Percentiles rank a stretch among this genome's conserved stretches.
These are phyloP conservation scores for Calendula officinalis DNA, from an alignment of 129 eudicot species.

Conservation along the genomic window DNA sequence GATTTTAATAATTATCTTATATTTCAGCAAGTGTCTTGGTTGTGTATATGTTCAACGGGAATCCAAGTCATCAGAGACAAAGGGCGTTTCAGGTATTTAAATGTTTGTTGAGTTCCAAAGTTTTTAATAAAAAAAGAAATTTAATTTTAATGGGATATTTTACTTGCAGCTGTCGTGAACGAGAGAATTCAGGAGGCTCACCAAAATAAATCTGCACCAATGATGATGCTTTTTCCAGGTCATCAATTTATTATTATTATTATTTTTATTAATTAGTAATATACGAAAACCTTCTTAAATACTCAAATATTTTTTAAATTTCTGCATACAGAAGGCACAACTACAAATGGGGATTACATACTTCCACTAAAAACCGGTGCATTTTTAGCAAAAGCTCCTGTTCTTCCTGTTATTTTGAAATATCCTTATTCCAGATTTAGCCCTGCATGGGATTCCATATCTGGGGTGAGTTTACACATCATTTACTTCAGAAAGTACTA, in stretches of 20 bases:
- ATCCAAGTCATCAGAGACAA: slow-evolving; percentile 77
- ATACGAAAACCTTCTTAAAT: neutral
- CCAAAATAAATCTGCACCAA: slow-evolving; percentile 68
- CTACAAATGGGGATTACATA: slow-evolving; percentile 85
- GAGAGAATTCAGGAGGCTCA: slow-evolving; percentile 87
- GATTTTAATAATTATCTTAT: slow-evolving; percentile 2
- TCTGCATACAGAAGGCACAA: slow-evolving; percentile 76
- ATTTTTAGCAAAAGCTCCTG: slow-evolving; percentile 81
- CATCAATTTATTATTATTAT: neutral
- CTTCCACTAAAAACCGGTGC: slow-evolving; percentile 97
- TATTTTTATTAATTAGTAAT: neutral
- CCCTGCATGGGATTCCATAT: slow-evolving; percentile 97
- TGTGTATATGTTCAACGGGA: slow-evolving; percentile 97
- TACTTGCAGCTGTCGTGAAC: slow-evolving; percentile 70
- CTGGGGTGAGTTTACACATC: slow-evolving; percentile 62
- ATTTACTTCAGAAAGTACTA: neutral
- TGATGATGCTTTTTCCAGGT: slow-evolving; percentile 99
- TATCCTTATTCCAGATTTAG: slow-evolving; percentile 91
- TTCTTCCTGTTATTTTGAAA: slow-evolving; percentile 82
- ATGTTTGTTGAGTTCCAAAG: neutral
- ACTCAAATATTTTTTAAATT: slow-evolving; percentile 7
- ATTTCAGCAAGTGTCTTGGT: slow-evolving; percentile 95
- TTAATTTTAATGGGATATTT: neutral
- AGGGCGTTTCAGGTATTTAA: slow-evolving; percentile 84
- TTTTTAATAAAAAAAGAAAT: too few species aligned